Evolutionary conservation across 345 rosid genomes (phyloP), one percentile per base, ranked within the genome.

Genomic region (Iberis pinnata): DNA sequence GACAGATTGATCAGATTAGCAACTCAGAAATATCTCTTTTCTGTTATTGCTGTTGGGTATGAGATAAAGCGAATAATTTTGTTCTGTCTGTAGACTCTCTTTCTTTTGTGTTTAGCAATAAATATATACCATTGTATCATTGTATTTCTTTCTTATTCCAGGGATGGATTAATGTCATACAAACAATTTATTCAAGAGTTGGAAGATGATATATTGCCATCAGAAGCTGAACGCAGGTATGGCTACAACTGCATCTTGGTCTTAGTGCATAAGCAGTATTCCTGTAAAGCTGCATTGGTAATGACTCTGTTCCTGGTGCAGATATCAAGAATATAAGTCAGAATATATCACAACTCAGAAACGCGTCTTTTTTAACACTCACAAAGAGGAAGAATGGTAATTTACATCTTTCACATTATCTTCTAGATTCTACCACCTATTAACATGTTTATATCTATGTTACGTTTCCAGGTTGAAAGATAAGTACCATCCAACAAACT

Each of bases 101-200:
- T 37, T 1, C 25, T 47, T 43, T 60, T 46, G 12, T 27, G 5
- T 49, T 39, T 48, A 25, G 24, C 24, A 24, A 47, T 29, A 33
- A 10, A 36, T n/a, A n/a, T 9, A 32, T 9, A 22, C 27, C 12
- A 4, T 38, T 19, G 22, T 58, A n/a, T 41, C 50, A n/a, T n/a
- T n/a, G n/a, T n/a, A n/a, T n/a, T n/a, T n/a, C n/a, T n/a, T 60
- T 55, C 9, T 70, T 70, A 43, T 4, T 51, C 49, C 90, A 93
- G 99, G 70, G 99, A 88, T 60, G 97, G 99, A 60, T 73, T 93
- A 77, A 88, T 93, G 99, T 83, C 97, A 19, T 93, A 93, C 83
- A 93, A 93, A 82, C 99, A 88, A 66, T 93, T 93, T 69, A 93
- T 93, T 61, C 97, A 86, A 75, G 95, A 86, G 80, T 89, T 93